Evolutionary conservation across 2,329 filamentous ascomycete genomes (phyloP), one percentile per base, ranked within the genome.

Genomic region (Fusarium avenaceum): DNA sequence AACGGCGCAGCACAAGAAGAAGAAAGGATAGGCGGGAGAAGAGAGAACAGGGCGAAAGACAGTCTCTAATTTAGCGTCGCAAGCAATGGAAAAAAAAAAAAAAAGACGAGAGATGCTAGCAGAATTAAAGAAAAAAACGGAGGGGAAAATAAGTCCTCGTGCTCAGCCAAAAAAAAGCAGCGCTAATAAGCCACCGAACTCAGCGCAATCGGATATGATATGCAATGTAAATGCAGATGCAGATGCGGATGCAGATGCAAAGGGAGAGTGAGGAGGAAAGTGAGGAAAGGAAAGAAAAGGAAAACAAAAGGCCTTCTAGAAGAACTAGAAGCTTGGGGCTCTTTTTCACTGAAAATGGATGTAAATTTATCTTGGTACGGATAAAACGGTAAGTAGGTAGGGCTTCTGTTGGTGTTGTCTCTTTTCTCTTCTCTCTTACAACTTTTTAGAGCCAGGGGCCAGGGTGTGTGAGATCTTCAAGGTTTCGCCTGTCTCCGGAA

Each of bases 371-470:
- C 17, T 11, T n/a, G 24, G 26, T n/a, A 30, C 28, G 28, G 28
- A 30, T 11, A 30, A 30, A 22, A 17, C 19, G 24, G 35, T 22
- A 22, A 5, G 22, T 22, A 22, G 22, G 22, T 22, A 22, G 22
- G 22, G 22, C 22, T 22, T 24, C 24, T 24, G 24, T 24, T 40
- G 32, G 57, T 43, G 56, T 69, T 69, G 50, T 70, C 66, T 69
- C 66, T 69, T 69, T 56, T 67, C 66, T 70, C 66, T 67, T 69
- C 14, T 61, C 64, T 55, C 50, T 13, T 30, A 30, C 30, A 35
- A 22, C 35, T 9, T 19, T 38, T 7, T 7, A 15, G 30, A 15
- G 24, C 30, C 30, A 7, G 30, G 30, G 20, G 20, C 20, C 20
- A 22, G 22, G 30, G 30, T 15, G 30, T 14, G 30, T 14, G 13